Evolutionary conservation across 768 basidiomycete genomes (phyloP).

Genomic region (Strobilomyces confusus): DNA sequence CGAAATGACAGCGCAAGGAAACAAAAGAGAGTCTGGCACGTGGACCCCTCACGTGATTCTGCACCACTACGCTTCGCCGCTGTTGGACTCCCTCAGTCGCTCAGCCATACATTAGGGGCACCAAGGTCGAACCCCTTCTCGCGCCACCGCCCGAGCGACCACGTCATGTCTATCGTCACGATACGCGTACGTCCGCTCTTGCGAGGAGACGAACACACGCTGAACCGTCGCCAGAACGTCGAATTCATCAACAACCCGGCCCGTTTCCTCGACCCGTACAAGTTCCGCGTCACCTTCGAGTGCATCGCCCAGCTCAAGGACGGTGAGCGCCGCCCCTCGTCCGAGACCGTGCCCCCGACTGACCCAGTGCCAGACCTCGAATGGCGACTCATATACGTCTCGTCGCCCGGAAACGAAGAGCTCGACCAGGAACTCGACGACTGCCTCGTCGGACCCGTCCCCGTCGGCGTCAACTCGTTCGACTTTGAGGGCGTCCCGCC

Average conservation of each 20-base stretch:
- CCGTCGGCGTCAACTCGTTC: slow-evolving; percentile 95
- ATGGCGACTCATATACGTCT: slow-evolving; percentile 97
- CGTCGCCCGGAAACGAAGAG: slow-evolving; percentile 85
- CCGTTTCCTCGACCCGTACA: slow-evolving; percentile 85
- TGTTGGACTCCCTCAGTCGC: too few relatives aligned
- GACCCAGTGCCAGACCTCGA: slow-evolving; percentile 68
- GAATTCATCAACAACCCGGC: slow-evolving; percentile 94
- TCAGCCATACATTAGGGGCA: too few relatives aligned
- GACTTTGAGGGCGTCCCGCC: slow-evolving; percentile 91
- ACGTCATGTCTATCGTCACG: slow-evolving; percentile 61
- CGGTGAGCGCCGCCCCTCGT: slow-evolving; percentile 42
- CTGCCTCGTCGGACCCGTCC: slow-evolving; percentile 96
- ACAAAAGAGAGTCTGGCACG: slow-evolving; percentile 14
- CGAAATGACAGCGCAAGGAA: slow-evolving; percentile 15
- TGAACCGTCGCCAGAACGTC: slow-evolving; percentile 54
- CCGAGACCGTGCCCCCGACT: background rate
- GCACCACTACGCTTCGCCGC: too few relatives aligned
- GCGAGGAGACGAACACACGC: background rate
- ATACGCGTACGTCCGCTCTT: slow-evolving; percentile 49
- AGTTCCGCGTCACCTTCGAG: slow-evolving; percentile 95
- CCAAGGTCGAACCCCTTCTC: too few relatives aligned
- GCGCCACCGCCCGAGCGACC: background rate
- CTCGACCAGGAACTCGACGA: slow-evolving; percentile 97
- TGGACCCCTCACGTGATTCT: background rate
- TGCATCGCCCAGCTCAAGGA: slow-evolving; percentile 90